Evolutionary conservation across 2,329 filamentous ascomycete species (phyloP).

Genomic region (Cladosporium sp.): DNA sequence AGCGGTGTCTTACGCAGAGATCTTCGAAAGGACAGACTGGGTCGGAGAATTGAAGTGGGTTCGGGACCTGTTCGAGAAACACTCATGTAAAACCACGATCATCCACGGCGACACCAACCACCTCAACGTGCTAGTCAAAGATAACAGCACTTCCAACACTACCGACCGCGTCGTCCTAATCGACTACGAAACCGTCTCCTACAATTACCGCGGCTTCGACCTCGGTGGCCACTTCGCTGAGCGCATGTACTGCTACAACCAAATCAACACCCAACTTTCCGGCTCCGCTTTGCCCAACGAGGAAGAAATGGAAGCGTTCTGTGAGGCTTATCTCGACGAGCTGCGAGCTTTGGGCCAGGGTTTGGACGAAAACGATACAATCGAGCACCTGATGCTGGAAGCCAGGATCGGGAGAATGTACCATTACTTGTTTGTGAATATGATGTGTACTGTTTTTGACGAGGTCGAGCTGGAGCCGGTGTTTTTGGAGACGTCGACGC

Average conservation of each 20-base stretch:
- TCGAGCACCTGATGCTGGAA: conserved; percentile 12
- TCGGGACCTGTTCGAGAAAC: background rate
- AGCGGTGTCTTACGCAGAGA: background rate
- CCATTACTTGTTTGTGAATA: conserved; percentile 7
- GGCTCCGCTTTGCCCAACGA: background rate
- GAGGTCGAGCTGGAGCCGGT: conserved; percentile 1
- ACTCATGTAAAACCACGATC: conserved; percentile 7
- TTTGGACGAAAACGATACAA: background rate
- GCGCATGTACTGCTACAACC: conserved; percentile 12
- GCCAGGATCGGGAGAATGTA: conserved; percentile 4
- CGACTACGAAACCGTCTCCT: conserved; percentile 13
- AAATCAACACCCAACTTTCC: conserved; percentile 5
- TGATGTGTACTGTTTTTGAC: conserved; percentile 9
- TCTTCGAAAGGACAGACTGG: background rate
- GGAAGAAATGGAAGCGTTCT: conserved; percentile 9
- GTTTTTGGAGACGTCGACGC: background rate
- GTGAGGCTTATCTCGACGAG: conserved; percentile 7
- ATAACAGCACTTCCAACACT: background rate
- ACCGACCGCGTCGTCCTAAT: conserved; percentile 4
- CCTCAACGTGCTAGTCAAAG: conserved; percentile 10
- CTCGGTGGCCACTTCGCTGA: conserved; percentile 15
- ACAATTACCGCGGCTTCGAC: conserved; percentile 15
- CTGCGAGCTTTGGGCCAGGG: background rate
- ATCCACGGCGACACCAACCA: conserved; percentile 9
- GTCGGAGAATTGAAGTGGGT: conserved; percentile 5